phyloP scores from a whole-genome alignment of 2,329 filamentous ascomycete genomes.

The Trichoderma koningiopsis region DNA sequence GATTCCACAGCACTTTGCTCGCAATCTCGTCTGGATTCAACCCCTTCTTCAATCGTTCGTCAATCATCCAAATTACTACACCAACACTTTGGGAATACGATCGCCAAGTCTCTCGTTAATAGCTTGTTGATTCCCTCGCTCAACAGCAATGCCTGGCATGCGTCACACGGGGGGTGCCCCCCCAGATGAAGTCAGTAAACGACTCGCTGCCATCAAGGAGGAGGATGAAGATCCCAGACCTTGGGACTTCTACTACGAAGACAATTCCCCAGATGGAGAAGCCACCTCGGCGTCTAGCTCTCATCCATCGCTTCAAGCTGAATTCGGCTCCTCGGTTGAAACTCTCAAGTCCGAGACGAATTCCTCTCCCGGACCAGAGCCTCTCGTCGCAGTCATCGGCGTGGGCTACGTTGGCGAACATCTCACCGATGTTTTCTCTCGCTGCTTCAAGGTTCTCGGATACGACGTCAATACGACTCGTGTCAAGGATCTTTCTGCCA shows the following conservation, averaged over 20 bases:
- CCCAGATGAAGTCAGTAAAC: neutral
- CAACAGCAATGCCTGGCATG: neutral
- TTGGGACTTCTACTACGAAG: conserved; percentile 35
- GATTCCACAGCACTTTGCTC: neutral
- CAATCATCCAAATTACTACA: too few species aligned
- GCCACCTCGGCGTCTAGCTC: conserved; percentile 33
- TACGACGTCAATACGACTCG: conserved; percentile 52
- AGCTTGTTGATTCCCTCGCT: neutral
- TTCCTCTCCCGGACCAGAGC: conserved; percentile 33
- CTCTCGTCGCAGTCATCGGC: conserved; percentile 52
- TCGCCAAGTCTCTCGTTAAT: too few species aligned
- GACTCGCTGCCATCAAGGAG: neutral
- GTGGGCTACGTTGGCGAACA: conserved; percentile 57
- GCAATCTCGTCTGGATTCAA: neutral
- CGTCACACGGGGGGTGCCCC: neutral
- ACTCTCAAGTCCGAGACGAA: conserved; percentile 27
- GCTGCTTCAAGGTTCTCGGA: conserved; percentile 46
- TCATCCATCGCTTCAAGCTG: neutral
- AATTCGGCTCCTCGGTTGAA: conserved; percentile 12
- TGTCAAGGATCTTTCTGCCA: conserved; percentile 38
- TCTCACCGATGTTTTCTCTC: conserved; percentile 49
- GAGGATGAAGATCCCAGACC: conserved; percentile 29
- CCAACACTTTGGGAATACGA: too few species aligned
- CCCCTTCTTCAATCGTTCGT: too few species aligned
- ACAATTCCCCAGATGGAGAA: conserved; percentile 41